Percentiles rank a stretch among this genome's conserved stretches.
phyloP scores from a whole-genome alignment of 169 alveolate genomes.

The Plasmodium fragile region DNA sequence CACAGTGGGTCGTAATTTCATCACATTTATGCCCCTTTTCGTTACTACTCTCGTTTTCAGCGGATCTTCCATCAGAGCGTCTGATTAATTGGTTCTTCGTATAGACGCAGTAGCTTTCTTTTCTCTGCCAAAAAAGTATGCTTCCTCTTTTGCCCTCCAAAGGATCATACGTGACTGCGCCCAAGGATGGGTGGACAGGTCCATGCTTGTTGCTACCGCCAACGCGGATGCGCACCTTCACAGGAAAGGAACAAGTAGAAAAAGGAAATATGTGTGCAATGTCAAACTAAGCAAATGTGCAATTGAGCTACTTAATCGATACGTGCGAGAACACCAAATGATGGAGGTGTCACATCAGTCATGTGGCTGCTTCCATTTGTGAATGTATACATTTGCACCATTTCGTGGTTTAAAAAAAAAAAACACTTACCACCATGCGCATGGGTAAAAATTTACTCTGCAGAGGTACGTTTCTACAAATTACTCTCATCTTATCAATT shows the following conservation, averaged over 20 bases:
- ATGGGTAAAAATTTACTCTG: conserved; percentile 2
- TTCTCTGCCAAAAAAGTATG: background rate
- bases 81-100: background rate
- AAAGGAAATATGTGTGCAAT: background rate
- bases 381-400: background rate
- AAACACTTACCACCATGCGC: conserved; percentile 46
- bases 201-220: background rate
- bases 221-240: background rate
- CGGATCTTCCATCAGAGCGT: background rate
- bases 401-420: background rate
- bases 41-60: background rate
- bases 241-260: background rate
- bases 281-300: background rate
- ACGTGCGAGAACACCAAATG: background rate
- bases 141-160: background rate
- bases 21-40: background rate
- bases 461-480: background rate
- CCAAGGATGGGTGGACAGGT: background rate
- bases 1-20: background rate
- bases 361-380: background rate
- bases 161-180: background rate
- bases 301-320: background rate
- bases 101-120: background rate
- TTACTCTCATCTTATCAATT: background rate
- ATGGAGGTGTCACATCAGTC: background rate